Conservation (phyloP, 176 grass and related monocot genomes). For the Eleusine indica region DNA sequence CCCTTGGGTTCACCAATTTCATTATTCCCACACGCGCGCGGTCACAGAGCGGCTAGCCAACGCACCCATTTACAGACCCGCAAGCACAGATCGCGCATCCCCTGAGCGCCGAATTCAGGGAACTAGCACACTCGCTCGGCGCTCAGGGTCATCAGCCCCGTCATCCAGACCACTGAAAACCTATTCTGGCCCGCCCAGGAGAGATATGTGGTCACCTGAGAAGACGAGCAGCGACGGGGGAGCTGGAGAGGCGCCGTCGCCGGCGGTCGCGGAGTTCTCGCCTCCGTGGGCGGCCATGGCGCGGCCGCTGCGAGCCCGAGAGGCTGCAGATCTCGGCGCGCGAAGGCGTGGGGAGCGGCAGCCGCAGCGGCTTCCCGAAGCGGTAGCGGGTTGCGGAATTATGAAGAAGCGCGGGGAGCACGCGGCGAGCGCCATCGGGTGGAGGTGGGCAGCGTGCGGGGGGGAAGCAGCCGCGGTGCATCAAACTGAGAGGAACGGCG, state of each 20-base stretch:
- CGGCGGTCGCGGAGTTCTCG: background rate
- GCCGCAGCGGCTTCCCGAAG: background rate
- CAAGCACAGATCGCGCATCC: background rate
- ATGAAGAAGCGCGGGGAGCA: slow-evolving; percentile 23
- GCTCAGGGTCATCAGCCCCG: background rate
- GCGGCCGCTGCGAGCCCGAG: background rate
- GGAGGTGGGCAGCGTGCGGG: background rate
- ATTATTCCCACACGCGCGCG: background rate
- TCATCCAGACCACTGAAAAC: too few species aligned
- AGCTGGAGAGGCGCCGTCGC: background rate
- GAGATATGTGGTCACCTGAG: slow-evolving; percentile 47
- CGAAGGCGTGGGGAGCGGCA: background rate
- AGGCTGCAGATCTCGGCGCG: slow-evolving; percentile 38
- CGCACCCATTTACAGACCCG: background rate
- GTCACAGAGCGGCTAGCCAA: background rate
- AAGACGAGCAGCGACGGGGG: slow-evolving; percentile 85
- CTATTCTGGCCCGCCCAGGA: background rate
- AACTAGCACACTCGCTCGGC: background rate
- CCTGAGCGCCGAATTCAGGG: background rate
- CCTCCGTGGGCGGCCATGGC: slow-evolving; percentile 40
- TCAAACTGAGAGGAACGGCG: slow-evolving; percentile 22
- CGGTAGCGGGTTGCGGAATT: slow-evolving; percentile 7
- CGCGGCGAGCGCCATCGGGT: slow-evolving; percentile 48
- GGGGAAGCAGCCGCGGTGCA: background rate
- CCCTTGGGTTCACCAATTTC: background rate